These are phyloP conservation scores for Tothia fuscella DNA, from an alignment of 2,329 filamentous ascomycete genomes.

Conservation along the genomic window DNA sequence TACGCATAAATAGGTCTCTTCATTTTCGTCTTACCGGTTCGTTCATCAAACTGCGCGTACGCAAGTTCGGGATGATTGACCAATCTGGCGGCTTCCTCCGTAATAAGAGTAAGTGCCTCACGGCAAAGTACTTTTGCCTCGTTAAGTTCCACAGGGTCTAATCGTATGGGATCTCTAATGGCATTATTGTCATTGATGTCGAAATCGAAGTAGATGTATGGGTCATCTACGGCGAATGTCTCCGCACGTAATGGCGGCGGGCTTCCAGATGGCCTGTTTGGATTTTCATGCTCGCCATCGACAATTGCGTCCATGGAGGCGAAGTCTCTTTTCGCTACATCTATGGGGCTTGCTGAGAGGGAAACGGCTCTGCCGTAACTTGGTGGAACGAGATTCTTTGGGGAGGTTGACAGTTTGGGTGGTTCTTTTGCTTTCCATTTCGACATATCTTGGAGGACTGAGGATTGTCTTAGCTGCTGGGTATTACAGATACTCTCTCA, in stretches of 20 bases:
- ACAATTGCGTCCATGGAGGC: neutral
- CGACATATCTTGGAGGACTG: conserved; percentile 8
- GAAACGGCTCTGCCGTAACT: neutral
- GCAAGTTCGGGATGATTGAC: conserved; percentile 21
- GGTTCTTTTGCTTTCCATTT: conserved; percentile 6
- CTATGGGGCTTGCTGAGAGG: neutral
- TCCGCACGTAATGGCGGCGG: conserved; percentile 3
- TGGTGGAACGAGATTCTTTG: neutral
- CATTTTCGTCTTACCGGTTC: conserved; percentile 19
- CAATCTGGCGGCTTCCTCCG: conserved; percentile 20
- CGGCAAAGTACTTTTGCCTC: conserved; percentile 20
- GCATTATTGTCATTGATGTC: conserved; percentile 17
- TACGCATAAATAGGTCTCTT: conserved; percentile 22
- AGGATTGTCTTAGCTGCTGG: neutral
- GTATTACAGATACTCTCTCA: no score
- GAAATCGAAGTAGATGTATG: conserved; percentile 13
- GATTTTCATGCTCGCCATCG: neutral
- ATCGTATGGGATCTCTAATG: conserved; percentile 16
- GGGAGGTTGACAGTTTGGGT: neutral
- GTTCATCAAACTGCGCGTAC: conserved; percentile 18
- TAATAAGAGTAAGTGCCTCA: conserved; percentile 22
- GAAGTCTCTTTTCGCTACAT: neutral
- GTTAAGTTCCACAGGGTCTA: conserved; percentile 19
- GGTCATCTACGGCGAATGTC: conserved; percentile 19
- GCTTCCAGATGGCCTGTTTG: neutral